Evolutionary conservation across 2,329 filamentous ascomycete genomes (phyloP), one percentile per base, ranked within the genome.

Genomic region (Sclerotinia nivalis): DNA sequence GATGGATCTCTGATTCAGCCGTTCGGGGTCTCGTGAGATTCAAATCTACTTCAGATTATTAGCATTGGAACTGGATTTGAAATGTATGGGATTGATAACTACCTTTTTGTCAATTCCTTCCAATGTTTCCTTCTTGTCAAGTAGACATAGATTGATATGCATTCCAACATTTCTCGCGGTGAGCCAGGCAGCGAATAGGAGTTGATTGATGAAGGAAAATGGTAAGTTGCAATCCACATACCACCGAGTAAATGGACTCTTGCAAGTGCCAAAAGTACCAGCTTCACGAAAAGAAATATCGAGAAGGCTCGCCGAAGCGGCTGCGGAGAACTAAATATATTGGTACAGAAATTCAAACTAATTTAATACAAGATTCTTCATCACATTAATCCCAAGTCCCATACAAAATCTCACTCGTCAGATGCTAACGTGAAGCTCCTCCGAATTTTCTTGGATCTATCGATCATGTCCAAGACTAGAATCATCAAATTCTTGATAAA

Each of bases 401-500:
- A 31, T 4, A 31, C 31, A 31, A 31, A 31, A 31, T 31, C 31
- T 31, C 31, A 31, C 31, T 31, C 31, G 31, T 31, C 31, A 31
- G 31, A 31, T 31, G 79, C 91, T 93, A 78, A 91, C 85, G 22
- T 88, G 87, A 66, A 96, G 86, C 85, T 95, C 95, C 83, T 92
- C 90, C 4, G 31, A 4, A 4, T 31, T 31, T 3, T 31, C 84
- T 92, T 93, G 84, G 95, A 96, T 50, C 93, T 85, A 82, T 95
- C 92, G 75, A 95, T 94, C 85, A 95, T 96, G 88, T 93, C 95
- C 75, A 96, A 84, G 84, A 96, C 95, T 66, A 96, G 83, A 75
- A 96, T 95, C 80, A 95, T 94, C 15, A 92, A 93, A 2, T 93
- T 95, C 83, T 93, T 92, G 81, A 93, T 93, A 82, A 96, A 96